Base-by-base conservation (phyloP, 2,329 filamentous ascomycete species). In the Cercospora beticola region DNA sequence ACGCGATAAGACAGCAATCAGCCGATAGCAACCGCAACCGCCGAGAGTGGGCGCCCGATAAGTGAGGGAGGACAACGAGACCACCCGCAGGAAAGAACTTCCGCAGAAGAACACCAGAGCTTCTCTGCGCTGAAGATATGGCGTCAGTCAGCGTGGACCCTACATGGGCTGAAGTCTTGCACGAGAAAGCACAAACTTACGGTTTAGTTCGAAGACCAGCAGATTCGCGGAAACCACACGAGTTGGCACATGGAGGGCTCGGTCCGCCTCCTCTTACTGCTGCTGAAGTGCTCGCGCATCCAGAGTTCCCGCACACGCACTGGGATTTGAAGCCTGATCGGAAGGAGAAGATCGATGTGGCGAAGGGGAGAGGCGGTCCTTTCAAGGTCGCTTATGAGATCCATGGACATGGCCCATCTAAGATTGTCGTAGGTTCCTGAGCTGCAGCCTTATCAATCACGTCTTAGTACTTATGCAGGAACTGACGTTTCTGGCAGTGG, bases 351-450 rank as follows among this genome's bases (percentile, higher is more conserved):
- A 76, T 87, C 6, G 80, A 86, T 2, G 91, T 92, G 30, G 92
- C 90, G n/a, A 83, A 86, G 65, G 86, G 82, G 43, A 86, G 91
- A 74, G 90, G 92, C 71, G 92, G 92, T 1, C 92, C 92, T 21
- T 82, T 96, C 72, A 86, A 90, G 57, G 88, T 97, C 63, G 84
- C 87, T 64, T 96, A 92, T 85, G 91, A 95, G 79, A 83, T 95
- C 59, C 92, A 97, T 81, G 92, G 93, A 66, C 82, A 85, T 70
- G 92, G 92, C 3, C 86, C 89, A 59, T 84, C 86, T 72, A 91
- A 91, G 82, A 81, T 95, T 71, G 83, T 93, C 74, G 92, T 95
- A 84, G 72, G 90, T 87, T 57, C 21, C 58, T 57, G 3, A 28
- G n/a, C 60, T 61, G 65, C 59, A 52, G 18, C 36, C 59, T 49